These are phyloP conservation scores for Lasiodiplodia sp. DNA, from an alignment of 2,329 filamentous ascomycete species.

Conservation along the genomic window DNA sequence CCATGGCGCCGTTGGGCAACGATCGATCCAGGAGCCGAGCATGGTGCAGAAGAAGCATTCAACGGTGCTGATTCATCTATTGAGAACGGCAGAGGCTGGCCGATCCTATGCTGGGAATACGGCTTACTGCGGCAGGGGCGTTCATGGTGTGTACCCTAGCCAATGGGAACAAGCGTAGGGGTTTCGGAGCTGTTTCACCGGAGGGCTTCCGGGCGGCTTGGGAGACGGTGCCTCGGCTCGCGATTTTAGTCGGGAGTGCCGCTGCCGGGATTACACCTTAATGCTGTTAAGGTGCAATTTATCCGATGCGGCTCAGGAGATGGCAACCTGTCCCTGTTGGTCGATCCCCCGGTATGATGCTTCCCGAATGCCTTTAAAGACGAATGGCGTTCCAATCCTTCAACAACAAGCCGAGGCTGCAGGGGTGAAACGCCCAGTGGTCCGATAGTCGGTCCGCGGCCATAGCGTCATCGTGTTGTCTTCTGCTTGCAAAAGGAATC, in stretches of 20 bases:
- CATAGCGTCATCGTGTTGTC: background rate
- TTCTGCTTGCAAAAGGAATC: conserved; percentile 5
- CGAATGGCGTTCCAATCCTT: conserved; percentile 17
- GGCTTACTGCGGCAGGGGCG: conserved; percentile 17
- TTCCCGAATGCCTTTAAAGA: conserved; percentile 1
- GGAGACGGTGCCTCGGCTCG: conserved; percentile 21
- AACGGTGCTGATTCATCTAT: conserved; percentile 24
- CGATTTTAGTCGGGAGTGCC: conserved; percentile 22
- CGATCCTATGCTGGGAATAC: background rate
- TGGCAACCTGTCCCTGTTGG: background rate
- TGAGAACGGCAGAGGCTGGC: conserved; percentile 1
- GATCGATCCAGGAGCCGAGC: background rate
- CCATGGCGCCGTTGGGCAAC: background rate
- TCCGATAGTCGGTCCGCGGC: conserved; percentile 15
- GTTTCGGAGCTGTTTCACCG: conserved; percentile 28
- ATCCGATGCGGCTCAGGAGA: conserved; percentile 16
- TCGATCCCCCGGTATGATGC: conserved; percentile 8
- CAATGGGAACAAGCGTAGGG: background rate
- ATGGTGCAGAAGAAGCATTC: conserved; percentile 15
- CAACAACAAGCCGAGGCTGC: conserved; percentile 24
- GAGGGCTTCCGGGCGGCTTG: conserved; percentile 11
- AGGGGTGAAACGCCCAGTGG: conserved; percentile 22
- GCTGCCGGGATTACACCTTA: conserved; percentile 24
- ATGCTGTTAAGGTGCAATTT: conserved; percentile 22
- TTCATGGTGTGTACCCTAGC: conserved; percentile 15